Conservation (phyloP, 208 protist genomes). For the Leishmania martiniquensis region DNA sequence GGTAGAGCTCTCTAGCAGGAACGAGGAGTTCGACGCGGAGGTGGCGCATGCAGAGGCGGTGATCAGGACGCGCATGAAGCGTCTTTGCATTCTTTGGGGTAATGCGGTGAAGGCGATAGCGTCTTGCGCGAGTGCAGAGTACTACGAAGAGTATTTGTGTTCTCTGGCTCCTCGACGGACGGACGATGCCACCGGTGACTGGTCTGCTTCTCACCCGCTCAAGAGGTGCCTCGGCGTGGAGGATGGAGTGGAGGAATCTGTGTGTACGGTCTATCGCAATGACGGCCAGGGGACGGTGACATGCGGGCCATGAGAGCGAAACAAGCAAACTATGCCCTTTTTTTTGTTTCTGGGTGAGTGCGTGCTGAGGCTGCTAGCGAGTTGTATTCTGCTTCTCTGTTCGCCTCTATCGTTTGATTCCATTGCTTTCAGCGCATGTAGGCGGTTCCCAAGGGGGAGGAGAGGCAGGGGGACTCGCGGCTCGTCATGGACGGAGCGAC, state of each 20-base stretch:
- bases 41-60: slow-evolving; percentile 6
- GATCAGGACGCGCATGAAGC: slow-evolving; percentile 10
- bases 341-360: background rate
- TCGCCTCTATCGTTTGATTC: background rate
- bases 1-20: slow-evolving; percentile 12
- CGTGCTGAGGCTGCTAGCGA: background rate
- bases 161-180: background rate
- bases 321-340: background rate
- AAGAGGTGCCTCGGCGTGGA: slow-evolving; percentile 20
- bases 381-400: background rate
- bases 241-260: slow-evolving; percentile 2
- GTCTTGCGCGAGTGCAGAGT: slow-evolving; percentile 3
- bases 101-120: slow-evolving; percentile 13
- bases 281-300: background rate
- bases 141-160: slow-evolving; percentile 20
- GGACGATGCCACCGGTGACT: background rate
- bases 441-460: too few relatives aligned
- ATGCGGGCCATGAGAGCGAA: background rate
- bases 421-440: too few relatives aligned
- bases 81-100: slow-evolving; percentile 21
- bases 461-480: too few relatives aligned
- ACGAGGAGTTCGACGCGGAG: slow-evolving; percentile 15
- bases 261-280: slow-evolving; percentile 7
- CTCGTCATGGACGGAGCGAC: background rate
- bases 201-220: slow-evolving; percentile 1